Conservation (phyloP, 371 early-diverging fungal species). For the Thermomucor indicae-seudaticae region DNA sequence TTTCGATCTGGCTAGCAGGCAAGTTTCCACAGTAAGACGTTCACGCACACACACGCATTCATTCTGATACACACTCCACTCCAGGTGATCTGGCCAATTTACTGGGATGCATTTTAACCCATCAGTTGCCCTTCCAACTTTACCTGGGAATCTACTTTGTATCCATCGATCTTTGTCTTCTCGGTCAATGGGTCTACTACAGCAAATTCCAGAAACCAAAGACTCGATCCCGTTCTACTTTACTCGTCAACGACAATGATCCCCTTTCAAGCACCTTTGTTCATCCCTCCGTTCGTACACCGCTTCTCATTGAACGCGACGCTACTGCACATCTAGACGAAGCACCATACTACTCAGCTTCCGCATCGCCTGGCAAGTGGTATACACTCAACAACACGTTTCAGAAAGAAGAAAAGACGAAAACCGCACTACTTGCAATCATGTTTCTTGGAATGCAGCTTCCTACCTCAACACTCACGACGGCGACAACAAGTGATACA, state of each 20-base stretch:
- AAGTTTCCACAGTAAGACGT: too few relatives aligned
- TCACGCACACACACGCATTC: background rate
- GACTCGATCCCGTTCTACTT: slow-evolving; percentile 3
- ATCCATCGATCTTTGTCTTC: slow-evolving; percentile 31
- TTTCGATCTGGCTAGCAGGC: slow-evolving; percentile 66
- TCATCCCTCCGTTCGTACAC: slow-evolving; percentile 33
- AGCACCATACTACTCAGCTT: slow-evolving; percentile 35
- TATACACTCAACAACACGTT: slow-evolving; percentile 24
- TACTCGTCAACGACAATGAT: slow-evolving; percentile 1
- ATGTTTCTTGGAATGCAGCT: slow-evolving; percentile 17
- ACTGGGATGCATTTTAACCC: slow-evolving; percentile 64
- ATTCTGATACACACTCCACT: background rate
- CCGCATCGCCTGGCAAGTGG: slow-evolving; percentile 46
- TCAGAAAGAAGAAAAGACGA: slow-evolving; percentile 1
- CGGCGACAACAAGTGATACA: slow-evolving; percentile 1
- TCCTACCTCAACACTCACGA: background rate
- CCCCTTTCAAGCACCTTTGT: slow-evolving; percentile 20
- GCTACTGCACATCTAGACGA: slow-evolving; percentile 17
- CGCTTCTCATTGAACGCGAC: slow-evolving; percentile 24
- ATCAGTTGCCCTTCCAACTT: slow-evolving; percentile 73
- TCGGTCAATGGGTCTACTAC: slow-evolving; percentile 38
- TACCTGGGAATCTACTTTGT: slow-evolving; percentile 47
- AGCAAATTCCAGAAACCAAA: slow-evolving; percentile 12
- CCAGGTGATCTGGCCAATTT: slow-evolving; percentile 69
- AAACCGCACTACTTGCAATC: slow-evolving; percentile 5